phyloP scores from a whole-genome alignment of 441 rosid genomes.

The Breynia disticha region DNA sequence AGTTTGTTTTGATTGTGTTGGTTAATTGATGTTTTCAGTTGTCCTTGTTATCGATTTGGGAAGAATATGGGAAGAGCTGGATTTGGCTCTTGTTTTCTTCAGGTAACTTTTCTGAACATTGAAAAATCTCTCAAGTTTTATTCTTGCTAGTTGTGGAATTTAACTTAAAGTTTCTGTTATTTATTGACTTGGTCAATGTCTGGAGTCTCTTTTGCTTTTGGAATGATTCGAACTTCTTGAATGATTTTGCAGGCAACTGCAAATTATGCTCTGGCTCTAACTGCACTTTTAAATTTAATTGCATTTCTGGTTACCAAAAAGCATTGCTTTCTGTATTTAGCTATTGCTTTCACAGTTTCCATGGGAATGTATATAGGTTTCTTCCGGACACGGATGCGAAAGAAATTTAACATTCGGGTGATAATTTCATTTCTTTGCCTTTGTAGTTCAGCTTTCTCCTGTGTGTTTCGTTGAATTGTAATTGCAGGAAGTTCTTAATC shows the following conservation, averaged over 20 bases:
- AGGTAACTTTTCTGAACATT: conserved; percentile 48
- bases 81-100: conserved; percentile 74
- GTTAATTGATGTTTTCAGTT: conserved; percentile 45
- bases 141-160: not conserved
- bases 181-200: not conserved
- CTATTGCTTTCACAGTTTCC: conserved; percentile 38
- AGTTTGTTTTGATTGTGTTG: too few species aligned
- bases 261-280: conserved; percentile 41
- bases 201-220: not conserved
- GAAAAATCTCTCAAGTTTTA: not conserved
- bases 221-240: conserved; percentile 7
- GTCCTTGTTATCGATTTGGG: conserved; percentile 87
- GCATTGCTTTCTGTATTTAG: conserved; percentile 57
- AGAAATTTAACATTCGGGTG: conserved; percentile 77
- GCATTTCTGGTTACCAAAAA: conserved; percentile 49
- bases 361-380: conserved; percentile 59
- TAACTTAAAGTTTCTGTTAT: not conserved
- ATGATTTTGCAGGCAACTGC: conserved; percentile 48
- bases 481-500: too few species aligned
- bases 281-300: conserved; percentile 34
- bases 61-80: conserved; percentile 83
- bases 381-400: conserved; percentile 58
- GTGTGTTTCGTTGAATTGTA: not conserved
- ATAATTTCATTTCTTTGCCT: conserved; percentile 17
- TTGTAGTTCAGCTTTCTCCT: not conserved